Evolutionary conservation across 768 basidiomycete genomes (phyloP), one percentile per base, ranked within the genome.

Genomic region (Coprinopsis sp.): DNA sequence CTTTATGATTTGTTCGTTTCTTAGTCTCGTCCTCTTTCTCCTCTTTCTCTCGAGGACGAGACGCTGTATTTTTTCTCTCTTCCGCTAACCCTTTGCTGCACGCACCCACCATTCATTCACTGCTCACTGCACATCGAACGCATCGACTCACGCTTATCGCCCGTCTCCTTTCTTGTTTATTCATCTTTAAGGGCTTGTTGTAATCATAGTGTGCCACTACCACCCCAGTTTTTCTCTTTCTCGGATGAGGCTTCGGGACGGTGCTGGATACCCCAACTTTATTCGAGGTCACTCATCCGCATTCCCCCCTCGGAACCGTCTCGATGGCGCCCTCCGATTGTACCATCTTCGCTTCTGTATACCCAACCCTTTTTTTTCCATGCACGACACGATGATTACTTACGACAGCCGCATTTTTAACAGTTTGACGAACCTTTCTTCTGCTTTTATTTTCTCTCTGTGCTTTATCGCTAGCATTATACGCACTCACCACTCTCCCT

Each of bases 11-110:
- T 33, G 55, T 46, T 46, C 33, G 47, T 34, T n/a, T 51, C n/a
- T n/a, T n/a, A n/a, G n/a, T n/a, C n/a, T n/a, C n/a, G n/a, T n/a
- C n/a, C n/a, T n/a, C n/a, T n/a, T 61, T 59, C 63, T 61, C 63
- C 58, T 59, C 61, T 60, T 57, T 60, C 49, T 61, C 54, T 59
- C 52, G 54, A 54, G 55, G 54, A 50, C 55, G 49, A 53, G 54
- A 50, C 53, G 51, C 53, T 42, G 18, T 45, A 39, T 44, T 39
- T 51, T 42, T 33, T 51, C 19, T 22, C 41, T 44, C 24, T 56
- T 39, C 47, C 46, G 28, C 44, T 47, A 41, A 30, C 39, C 41
- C 21, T 37, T 28, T 18, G n/a, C n/a, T n/a, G n/a, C n/a, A n/a
- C n/a, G n/a, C n/a, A n/a, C n/a, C n/a, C n/a, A n/a, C n/a, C 22